phyloP scores from a whole-genome alignment of 768 basidiomycete species.

The Coprinopsis marcescibilis region DNA sequence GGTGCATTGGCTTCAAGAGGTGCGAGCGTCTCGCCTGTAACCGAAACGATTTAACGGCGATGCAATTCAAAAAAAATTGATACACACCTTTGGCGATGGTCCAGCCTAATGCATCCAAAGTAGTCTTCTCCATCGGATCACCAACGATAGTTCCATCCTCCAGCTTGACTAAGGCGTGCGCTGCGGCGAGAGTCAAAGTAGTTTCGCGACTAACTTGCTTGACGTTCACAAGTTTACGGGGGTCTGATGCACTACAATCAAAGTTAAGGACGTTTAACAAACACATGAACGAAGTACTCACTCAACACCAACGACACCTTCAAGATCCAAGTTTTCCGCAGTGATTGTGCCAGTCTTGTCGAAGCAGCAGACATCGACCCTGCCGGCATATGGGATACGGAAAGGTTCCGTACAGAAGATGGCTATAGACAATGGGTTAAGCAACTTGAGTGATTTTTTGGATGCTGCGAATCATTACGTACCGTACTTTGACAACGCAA shows the following conservation, averaged over 20 bases:
- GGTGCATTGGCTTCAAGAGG: constrained; percentile 50
- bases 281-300: constrained; percentile 33
- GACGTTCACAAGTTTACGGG: constrained; percentile 67
- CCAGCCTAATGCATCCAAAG: constrained; percentile 89
- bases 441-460: neutral
- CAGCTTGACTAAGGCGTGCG: constrained; percentile 89
- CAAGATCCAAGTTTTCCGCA: constrained; percentile 88
- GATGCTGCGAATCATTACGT: constrained; percentile 20
- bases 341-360: constrained; percentile 99
- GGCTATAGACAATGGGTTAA: constrained; percentile 41
- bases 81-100: constrained; percentile 58
- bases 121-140: constrained; percentile 99
- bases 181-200: constrained; percentile 82
- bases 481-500: constrained; percentile 92
- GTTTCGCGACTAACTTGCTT: constrained; percentile 74
- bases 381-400: constrained; percentile 92
- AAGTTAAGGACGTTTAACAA: constrained; percentile 7
- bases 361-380: constrained; percentile 97
- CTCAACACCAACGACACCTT: constrained; percentile 91
- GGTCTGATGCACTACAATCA: constrained; percentile 47
- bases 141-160: constrained; percentile 94
- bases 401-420: constrained; percentile 99
- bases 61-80: neutral
- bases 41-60: constrained; percentile 46
- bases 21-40: constrained; percentile 60